Evolutionary conservation across 2,329 filamentous ascomycete species (phyloP).

Genomic region (Ophiostoma quercus): DNA sequence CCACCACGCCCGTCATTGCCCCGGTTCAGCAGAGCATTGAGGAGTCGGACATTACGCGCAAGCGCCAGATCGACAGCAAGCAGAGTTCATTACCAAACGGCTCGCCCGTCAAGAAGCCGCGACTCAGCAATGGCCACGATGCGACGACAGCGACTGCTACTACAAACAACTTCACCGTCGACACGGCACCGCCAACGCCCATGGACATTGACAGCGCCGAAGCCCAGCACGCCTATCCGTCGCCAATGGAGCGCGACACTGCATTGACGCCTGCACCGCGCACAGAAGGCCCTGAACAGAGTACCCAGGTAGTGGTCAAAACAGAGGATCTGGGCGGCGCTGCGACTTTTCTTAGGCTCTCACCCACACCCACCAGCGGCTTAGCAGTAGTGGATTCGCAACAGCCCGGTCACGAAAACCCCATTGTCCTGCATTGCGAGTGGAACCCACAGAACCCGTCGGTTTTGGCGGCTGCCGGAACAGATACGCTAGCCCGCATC

Average conservation of each 20-base stretch:
- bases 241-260: constrained; percentile 55
- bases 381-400: constrained; percentile 23
- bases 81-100: constrained; percentile 47
- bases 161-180: constrained; percentile 27
- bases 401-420: constrained; percentile 42
- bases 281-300: constrained; percentile 59
- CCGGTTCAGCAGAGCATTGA: constrained; percentile 31
- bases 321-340: constrained; percentile 54
- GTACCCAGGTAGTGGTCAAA: constrained; percentile 61
- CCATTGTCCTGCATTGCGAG: constrained; percentile 62
- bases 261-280: constrained; percentile 48
- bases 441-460: constrained; percentile 62
- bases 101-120: constrained; percentile 54
- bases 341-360: constrained; percentile 57
- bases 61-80: constrained; percentile 46
- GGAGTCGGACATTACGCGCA: constrained; percentile 44
- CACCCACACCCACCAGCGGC: constrained; percentile 36
- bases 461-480: constrained; percentile 62
- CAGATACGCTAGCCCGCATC: constrained; percentile 64
- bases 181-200: constrained; percentile 41
- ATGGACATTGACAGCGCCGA: constrained; percentile 55
- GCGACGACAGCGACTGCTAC: constrained; percentile 29
- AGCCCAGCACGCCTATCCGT: constrained; percentile 59
- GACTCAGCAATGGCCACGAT: constrained; percentile 59
- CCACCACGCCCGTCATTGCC: constrained; percentile 26